Base-by-base conservation (phyloP, 2,329 filamentous ascomycete genomes). In the Graphilbum fragrans region DNA sequence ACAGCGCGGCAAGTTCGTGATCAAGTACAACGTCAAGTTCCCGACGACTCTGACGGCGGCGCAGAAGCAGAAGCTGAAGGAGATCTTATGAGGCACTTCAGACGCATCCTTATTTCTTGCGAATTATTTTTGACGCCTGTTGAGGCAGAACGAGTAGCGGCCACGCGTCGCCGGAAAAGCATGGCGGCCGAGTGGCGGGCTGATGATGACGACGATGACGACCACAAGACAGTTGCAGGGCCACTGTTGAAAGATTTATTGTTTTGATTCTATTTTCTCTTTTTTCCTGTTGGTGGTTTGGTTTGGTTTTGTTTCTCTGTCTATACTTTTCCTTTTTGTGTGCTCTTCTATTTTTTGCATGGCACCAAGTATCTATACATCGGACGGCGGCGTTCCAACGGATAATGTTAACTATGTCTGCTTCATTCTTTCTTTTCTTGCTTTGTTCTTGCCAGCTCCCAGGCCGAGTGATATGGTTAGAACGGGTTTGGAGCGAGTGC, bases 21-120 rank as follows among this genome's bases (percentile, higher is more conserved):
- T 98, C 45, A 83, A 80, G 45, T 88, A 94, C 54, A 92, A 92
- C 55, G 88, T 98, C 59, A 88, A 85, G 57, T 96, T 94, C 66
- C 92, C 92, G 0, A 80, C 78, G 3, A 80, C 63, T 33, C 62
- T 98, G 61, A 90, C 86, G 4, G 43, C 72, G 8, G 65, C 72
- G 5, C 90, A 96, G 65, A 96, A 94, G 69, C 66, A 78, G 49
- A 72, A 82, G 57, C 62, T 98, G 49, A 84, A 73, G 62, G 81
- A 88, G 53, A 84, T 94, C 53, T 66, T 98, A 50, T 80, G 58
- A 64, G 25, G 9, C 8, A n/a, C 7, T 34, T 7, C 17, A n/a
- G 32, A 8, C 9, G 12, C n/a, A n/a, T n/a, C n/a, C n/a, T n/a
- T 34, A n/a, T 34, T 34, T 34, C 14, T 8, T 29, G 8, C 8